phyloP scores from a whole-genome alignment of 257 asterid genomes.

The Solanum habrochaites region DNA sequence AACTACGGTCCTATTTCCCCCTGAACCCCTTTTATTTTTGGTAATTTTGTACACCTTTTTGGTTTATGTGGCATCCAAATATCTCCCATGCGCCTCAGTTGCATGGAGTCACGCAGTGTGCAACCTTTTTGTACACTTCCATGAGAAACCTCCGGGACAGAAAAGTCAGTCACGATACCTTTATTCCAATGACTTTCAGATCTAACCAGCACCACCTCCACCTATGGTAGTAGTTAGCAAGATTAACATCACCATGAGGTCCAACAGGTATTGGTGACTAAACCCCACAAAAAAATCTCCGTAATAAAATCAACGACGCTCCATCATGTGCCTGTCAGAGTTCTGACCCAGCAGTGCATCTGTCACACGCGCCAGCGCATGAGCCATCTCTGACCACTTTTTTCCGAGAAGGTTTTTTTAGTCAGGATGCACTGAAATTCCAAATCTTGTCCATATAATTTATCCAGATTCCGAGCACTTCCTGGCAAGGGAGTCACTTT shows the following conservation, averaged over 20 bases:
- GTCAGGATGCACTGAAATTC: not conserved
- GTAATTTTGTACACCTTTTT: not conserved
- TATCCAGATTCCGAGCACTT: not conserved
- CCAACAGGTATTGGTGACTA: not conserved
- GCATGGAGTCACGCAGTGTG: not conserved
- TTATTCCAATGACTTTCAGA: not conserved
- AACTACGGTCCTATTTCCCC: not conserved
- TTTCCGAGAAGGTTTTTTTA: not conserved
- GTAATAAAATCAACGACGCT: not conserved
- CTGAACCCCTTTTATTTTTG: too few relatives aligned
- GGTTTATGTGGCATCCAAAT: not conserved
- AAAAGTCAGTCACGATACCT: not conserved
- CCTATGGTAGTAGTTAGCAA: not conserved
- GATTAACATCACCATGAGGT: not conserved
- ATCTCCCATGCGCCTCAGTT: not conserved
- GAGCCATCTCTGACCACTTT: not conserved
- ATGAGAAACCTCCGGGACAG: not conserved
- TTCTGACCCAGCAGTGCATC: not conserved
- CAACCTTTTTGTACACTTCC: not conserved
- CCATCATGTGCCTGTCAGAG: not conserved
- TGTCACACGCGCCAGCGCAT: not conserved
- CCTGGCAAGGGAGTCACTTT: not conserved
- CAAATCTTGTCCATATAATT: not conserved
- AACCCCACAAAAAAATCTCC: not conserved
- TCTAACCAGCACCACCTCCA: not conserved